Base-by-base conservation (phyloP, 495 filamentous ascomycete genomes). In the Astrothelium subdiscretum region DNA sequence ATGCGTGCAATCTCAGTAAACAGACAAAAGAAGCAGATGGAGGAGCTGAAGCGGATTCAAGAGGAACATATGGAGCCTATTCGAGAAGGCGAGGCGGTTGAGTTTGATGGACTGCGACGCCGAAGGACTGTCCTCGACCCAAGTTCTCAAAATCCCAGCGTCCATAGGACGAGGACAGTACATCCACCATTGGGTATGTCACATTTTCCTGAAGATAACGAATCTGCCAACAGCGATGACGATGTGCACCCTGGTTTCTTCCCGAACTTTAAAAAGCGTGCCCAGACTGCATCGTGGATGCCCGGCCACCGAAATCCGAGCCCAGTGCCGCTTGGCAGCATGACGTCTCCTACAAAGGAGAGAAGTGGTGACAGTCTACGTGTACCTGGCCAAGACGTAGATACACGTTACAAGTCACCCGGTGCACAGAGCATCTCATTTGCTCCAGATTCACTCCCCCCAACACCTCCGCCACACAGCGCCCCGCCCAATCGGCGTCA, bases 81-180 rank as follows among this genome's bases (percentile, higher is more conserved):
- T 11, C 80, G 75, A 40, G 89, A 95, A 65, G 83, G 89, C 62
- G 87, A 89, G 64, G 75, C 85, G 32, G 83, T 90, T 59, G 91
- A 98, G 75, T 98, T 91, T 90, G 94, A 97, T 77, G 94, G 94
- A 24, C 78, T 98, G 61, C 81, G 91, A 66, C 80, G 94, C 63
- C 83, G 94, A 59, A 88, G 84, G 69, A 97, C 94, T 11, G 79
- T 86, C 12, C 62, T 86, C 60, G 48, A 72, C 73, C 8, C 72
- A 73, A 62, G 64, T 20, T 71, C 68, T 32, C 75, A 72, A 58
- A 72, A 71, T 13, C 70, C 73, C 15, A 76, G 77, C 8, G 64
- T 73, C 18, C 65, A 67, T 67, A 75, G 67, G 42, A 76, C 59
- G 68, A 81, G 79, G 68, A 85, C 80, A 3, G 74, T 82, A 1